A percentile compares a stretch with the other conserved stretches of the same genome.
Conservation (phyloP, 2,329 filamentous ascomycete species). For the Fusarium sp. region DNA sequence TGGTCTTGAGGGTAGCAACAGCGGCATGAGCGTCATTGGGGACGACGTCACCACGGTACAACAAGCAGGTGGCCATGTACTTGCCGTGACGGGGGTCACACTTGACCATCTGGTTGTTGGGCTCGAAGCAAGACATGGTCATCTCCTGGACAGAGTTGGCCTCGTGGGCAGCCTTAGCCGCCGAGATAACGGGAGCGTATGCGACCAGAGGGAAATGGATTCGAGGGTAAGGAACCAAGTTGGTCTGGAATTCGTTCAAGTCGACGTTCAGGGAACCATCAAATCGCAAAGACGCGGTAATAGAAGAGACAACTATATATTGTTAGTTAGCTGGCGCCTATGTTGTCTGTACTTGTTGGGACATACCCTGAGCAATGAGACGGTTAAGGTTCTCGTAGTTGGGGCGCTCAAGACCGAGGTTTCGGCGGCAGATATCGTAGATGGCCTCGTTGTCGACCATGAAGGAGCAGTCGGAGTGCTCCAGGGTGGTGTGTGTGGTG, state of each 20-base stretch:
- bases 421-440: conserved; percentile 98
- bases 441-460: conserved; percentile 99
- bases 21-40: conserved; percentile 94
- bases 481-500: conserved; percentile 97
- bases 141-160: conserved; percentile 98
- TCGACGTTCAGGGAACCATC: conserved; percentile 99
- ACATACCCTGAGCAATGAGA: conserved; percentile 90
- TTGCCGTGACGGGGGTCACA: conserved; percentile 98
- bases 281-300: conserved; percentile 97
- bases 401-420: conserved; percentile 95
- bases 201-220: conserved; percentile 99
- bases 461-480: conserved; percentile 99
- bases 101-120: conserved; percentile 99
- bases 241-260: conserved; percentile 99
- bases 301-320: conserved; percentile 87
- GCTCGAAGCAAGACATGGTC: conserved; percentile 99
- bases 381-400: conserved; percentile 99
- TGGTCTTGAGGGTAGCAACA: conserved; percentile 97
- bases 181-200: conserved; percentile 93
- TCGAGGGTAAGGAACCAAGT: conserved; percentile 97
- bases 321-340: conserved; percentile 33
- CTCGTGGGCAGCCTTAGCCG: conserved; percentile 96
- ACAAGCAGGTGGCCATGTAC: conserved; percentile 98
- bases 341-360: neutral
- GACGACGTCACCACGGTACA: conserved; percentile 98